phyloP scores from a whole-genome alignment of 78 protist species.

The Dictyostelium citrinum region DNA sequence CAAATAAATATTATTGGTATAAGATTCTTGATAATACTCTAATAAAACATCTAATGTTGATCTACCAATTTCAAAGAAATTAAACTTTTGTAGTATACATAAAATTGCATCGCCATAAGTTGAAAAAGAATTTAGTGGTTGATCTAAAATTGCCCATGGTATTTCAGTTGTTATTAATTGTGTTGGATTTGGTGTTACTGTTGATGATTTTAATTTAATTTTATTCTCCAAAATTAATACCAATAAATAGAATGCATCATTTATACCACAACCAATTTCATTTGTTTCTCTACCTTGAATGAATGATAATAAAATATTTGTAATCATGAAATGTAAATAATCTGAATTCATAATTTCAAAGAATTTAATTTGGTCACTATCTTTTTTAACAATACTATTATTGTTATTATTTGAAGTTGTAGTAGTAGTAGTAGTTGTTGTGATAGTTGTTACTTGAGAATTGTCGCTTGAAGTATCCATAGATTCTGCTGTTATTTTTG shows the following conservation, averaged over 20 bases:
- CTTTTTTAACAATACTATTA: not conserved
- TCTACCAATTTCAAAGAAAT: not conserved
- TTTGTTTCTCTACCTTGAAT: not conserved
- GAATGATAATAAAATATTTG: not conserved
- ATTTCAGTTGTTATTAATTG: not conserved
- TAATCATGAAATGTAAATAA: not conserved
- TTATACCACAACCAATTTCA: conserved; percentile 42
- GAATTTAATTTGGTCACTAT: not conserved
- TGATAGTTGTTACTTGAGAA: not conserved
- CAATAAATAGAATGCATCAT: conserved; percentile 29
- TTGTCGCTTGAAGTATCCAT: not conserved
- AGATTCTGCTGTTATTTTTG: not conserved
- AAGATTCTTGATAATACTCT: not conserved
- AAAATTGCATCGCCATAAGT: not conserved
- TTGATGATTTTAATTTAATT: not conserved
- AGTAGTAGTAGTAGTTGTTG: not conserved
- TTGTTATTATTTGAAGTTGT: not conserved
- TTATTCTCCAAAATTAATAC: conserved; percentile 6
- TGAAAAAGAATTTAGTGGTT: not conserved
- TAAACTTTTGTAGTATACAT: conserved; percentile 8
- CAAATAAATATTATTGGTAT: not conserved
- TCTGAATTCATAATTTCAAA: conserved; percentile 21
- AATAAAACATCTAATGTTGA: not conserved
- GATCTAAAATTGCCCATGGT: not conserved
- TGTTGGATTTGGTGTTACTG: no score